Evolutionary conservation across 768 basidiomycete genomes (phyloP).

Genomic region (Boletus reticulatus): DNA sequence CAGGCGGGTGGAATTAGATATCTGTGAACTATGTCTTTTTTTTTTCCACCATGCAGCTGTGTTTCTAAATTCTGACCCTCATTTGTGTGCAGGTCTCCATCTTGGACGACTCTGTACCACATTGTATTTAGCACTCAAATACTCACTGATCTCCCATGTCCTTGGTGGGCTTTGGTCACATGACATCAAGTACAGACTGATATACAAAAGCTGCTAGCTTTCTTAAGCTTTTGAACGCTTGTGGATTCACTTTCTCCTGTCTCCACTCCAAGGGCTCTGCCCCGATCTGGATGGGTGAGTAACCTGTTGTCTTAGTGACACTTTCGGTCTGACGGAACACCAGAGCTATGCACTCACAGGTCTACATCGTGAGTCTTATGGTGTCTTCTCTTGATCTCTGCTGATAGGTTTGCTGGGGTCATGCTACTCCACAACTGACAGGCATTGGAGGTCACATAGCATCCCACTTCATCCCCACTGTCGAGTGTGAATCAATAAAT

Average conservation of each 20-base stretch:
- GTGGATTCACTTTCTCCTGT: neutral
- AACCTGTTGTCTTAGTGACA: neutral
- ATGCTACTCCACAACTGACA: slow-evolving; percentile 4
- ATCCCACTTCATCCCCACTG: neutral
- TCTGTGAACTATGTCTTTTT: no score
- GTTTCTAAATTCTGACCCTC: no score
- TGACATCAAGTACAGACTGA: neutral
- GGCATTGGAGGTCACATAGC: slow-evolving; percentile 2
- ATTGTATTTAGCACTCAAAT: no score
- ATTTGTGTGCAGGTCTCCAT: no score
- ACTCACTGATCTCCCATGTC: no score
- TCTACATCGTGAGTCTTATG: neutral
- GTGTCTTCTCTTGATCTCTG: no score
- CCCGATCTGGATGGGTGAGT: neutral
- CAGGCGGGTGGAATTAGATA: no score
- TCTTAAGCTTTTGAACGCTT: neutral
- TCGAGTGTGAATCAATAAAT: slow-evolving; percentile 1
- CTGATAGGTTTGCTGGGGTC: neutral
- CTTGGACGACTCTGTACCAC: no score
- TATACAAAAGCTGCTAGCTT: neutral
- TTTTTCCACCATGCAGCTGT: no score
- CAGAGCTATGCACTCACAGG: neutral
- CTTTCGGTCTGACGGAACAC: neutral
- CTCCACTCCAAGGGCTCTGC: neutral
- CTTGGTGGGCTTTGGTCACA: no score